phyloP scores from a whole-genome alignment of 2,329 filamentous ascomycete species.

The Ophiostoma angusticollis region DNA sequence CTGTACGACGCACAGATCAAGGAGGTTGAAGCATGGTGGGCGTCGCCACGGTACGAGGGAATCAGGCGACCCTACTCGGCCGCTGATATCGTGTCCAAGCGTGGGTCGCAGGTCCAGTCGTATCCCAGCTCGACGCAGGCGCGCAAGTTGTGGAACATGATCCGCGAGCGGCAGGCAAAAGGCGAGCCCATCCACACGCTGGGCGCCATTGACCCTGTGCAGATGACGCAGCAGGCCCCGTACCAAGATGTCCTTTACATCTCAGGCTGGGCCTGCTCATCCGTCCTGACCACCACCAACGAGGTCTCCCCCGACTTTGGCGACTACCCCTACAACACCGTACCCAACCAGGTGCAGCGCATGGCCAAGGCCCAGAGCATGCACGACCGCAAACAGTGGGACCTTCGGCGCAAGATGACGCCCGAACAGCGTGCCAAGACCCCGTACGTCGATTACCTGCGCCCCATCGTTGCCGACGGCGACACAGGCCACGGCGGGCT shows the following conservation, averaged over 20 bases:
- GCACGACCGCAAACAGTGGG: slow-evolving; percentile 94
- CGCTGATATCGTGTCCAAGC: slow-evolving; percentile 84
- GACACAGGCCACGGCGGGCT: slow-evolving; percentile 93
- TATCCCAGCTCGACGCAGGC: slow-evolving; percentile 95
- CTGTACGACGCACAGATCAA: slow-evolving; percentile 74
- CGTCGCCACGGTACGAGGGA: slow-evolving; percentile 66
- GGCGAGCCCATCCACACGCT: slow-evolving; percentile 85
- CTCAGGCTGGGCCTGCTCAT: slow-evolving; percentile 95
- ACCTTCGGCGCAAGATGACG: slow-evolving; percentile 65
- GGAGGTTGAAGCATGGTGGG: slow-evolving; percentile 87
- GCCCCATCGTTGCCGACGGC: slow-evolving; percentile 90
- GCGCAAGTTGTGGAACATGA: slow-evolving; percentile 80
- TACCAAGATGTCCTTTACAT: slow-evolving; percentile 95
- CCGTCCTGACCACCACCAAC: slow-evolving; percentile 83
- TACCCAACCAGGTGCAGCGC: slow-evolving; percentile 94
- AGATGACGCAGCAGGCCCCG: slow-evolving; percentile 96
- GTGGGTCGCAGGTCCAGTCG: slow-evolving; percentile 71
- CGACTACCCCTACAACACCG: slow-evolving; percentile 98
- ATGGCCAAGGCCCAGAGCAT: slow-evolving; percentile 93
- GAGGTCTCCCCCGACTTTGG: slow-evolving; percentile 97
- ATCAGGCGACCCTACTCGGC: slow-evolving; percentile 88
- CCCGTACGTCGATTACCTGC: slow-evolving; percentile 82
- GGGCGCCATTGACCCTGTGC: slow-evolving; percentile 93
- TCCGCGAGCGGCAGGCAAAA: slow-evolving; percentile 63
- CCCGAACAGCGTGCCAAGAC: slow-evolving; percentile 58